Conservation (phyloP, 2,329 filamentous ascomycete species). For the Penicillium olsonii region DNA sequence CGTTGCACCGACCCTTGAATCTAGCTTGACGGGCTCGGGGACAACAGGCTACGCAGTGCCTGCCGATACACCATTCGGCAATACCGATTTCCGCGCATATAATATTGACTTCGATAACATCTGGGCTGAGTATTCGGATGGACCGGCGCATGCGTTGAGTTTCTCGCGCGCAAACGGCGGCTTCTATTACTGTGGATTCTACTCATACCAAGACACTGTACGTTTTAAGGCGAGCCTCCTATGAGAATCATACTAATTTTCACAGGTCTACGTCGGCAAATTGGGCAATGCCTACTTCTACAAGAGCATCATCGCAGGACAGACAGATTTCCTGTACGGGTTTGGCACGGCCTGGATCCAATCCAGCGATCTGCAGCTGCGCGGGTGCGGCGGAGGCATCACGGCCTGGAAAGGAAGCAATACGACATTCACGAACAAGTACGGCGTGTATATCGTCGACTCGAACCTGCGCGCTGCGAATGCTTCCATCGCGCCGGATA, state of each 20-base stretch:
- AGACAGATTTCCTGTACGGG: slow-evolving; percentile 70
- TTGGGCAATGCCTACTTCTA: slow-evolving; percentile 67
- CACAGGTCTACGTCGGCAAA: slow-evolving; percentile 63
- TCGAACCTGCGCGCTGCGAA: slow-evolving; percentile 60
- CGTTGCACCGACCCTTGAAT: slow-evolving; percentile 64
- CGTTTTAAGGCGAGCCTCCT: neutral
- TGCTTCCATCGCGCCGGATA: slow-evolving; percentile 38
- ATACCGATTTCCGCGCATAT: slow-evolving; percentile 64
- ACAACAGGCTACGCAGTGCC: slow-evolving; percentile 64
- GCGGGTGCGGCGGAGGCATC: slow-evolving; percentile 66
- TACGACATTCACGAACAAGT: slow-evolving; percentile 66
- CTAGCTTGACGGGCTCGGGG: slow-evolving; percentile 62
- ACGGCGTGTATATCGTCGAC: slow-evolving; percentile 65
- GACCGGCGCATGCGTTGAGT: slow-evolving; percentile 62
- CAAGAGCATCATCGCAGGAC: slow-evolving; percentile 60
- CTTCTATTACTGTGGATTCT: slow-evolving; percentile 67
- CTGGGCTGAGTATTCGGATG: slow-evolving; percentile 54
- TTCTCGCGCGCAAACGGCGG: slow-evolving; percentile 65
- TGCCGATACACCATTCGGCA: slow-evolving; percentile 63
- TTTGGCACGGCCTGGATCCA: slow-evolving; percentile 67
- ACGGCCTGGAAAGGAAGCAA: slow-evolving; percentile 70
- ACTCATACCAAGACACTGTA: slow-evolving; percentile 68
- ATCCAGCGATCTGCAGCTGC: slow-evolving; percentile 55
- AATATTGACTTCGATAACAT: slow-evolving; percentile 68
- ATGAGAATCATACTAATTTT: neutral